Base-by-base conservation (phyloP, 148 eudicot species). In the Hydrangea macrophylla region DNA sequence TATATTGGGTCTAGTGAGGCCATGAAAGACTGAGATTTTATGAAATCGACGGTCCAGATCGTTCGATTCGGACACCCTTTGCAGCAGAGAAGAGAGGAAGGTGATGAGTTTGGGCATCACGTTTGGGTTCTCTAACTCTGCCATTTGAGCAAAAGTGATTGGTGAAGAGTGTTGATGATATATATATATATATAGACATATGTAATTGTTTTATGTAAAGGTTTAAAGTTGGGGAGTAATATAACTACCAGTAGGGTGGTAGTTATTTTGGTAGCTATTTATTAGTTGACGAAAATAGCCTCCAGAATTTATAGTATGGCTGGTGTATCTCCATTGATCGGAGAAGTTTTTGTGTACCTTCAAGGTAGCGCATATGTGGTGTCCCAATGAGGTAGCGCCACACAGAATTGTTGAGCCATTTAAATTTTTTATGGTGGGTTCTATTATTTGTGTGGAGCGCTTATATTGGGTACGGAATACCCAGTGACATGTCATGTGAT, bases 21-120 rank as follows among this genome's bases (percentile, higher is more conserved):
- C 96, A 67, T 90, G 83, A 62, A 90, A 90, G 12, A 80, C 86
- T 15, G 92, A 87, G 31, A 85, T 78, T 20, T 81, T 79, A 63
- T 85, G 81, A 20, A 77, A 62, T 54, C 35, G 60, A 5, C 51
- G 70, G 66, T 72, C 60, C 58, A 75, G 63, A 64, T 90, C 92
- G 75, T 90, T 90, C 45, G 86, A 77, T 30, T 90, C 90, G 8
- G 96, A 82, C 7, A 83, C 82, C 0, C 85, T 65, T 58, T 87
- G 79, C 1, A 90, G 88, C 42, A 87, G 83, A 8, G 88, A 80
- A 0, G 92, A 90, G 45, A 90, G 85, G 82, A 80, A 85, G 28
- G 59, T 68, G 69, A 90, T 74, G 74, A 90, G 84, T 51, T 75
- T 76, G 55, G 90, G 84, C 67, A 83, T 79, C 71, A 58, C 73